Conservation (phyloP, 768 basidiomycete species). For the Termitomyces sp. region DNA sequence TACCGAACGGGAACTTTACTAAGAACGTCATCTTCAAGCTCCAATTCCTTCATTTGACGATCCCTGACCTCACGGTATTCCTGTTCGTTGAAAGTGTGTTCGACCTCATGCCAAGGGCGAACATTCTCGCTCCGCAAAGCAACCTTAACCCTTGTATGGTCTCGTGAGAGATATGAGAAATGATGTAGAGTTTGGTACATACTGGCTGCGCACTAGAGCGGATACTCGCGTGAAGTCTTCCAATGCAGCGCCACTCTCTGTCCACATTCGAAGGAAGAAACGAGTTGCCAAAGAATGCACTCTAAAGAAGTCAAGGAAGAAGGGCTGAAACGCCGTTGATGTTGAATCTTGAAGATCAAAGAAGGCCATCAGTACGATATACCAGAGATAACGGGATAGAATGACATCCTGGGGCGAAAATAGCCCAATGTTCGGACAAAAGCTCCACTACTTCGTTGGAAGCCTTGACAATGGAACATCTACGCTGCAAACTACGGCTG, state of each 20-base stretch:
- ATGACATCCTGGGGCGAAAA: constrained; percentile 79
- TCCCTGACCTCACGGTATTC: constrained; percentile 86
- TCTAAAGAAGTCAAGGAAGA: constrained; percentile 79
- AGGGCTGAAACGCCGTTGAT: constrained; percentile 77
- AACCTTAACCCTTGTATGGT: constrained; percentile 58
- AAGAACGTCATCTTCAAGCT: constrained; percentile 81
- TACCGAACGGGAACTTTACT: constrained; percentile 84
- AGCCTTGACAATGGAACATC: constrained; percentile 79
- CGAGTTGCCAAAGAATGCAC: constrained; percentile 77
- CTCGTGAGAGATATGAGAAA: neutral
- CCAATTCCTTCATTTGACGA: constrained; percentile 86
- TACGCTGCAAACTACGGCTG: constrained; percentile 62
- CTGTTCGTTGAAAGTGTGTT: constrained; percentile 71
- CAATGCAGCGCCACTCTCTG: constrained; percentile 71
- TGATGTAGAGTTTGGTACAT: constrained; percentile 25
- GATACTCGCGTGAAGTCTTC: constrained; percentile 77
- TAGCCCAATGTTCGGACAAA: constrained; percentile 79
- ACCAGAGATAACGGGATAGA: constrained; percentile 17
- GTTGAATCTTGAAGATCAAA: constrained; percentile 53
- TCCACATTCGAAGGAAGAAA: constrained; percentile 93
- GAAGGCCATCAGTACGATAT: constrained; percentile 2
- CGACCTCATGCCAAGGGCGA: constrained; percentile 79
- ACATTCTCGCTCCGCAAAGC: constrained; percentile 70
- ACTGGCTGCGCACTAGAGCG: constrained; percentile 82
- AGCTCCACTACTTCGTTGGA: constrained; percentile 85